Conservation (phyloP, 2,329 filamentous ascomycete species). For the Cladophialophora psammophila region DNA sequence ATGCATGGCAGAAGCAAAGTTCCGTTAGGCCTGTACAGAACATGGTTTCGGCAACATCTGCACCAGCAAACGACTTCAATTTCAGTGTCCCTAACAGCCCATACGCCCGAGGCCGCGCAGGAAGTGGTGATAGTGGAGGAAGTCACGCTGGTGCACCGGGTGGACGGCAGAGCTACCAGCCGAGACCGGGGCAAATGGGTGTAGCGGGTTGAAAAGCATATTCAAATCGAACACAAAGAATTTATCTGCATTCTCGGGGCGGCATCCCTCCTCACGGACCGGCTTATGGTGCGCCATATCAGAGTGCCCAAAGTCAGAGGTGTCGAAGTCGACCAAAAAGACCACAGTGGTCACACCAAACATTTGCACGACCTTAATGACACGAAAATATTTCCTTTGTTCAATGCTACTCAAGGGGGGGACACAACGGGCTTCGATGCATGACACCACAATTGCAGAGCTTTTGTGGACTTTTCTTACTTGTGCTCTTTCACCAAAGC, state of each 20-base stretch:
- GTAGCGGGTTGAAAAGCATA: conserved; percentile 32
- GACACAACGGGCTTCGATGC: background rate
- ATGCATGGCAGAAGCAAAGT: conserved; percentile 80
- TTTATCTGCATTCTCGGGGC: conserved; percentile 11
- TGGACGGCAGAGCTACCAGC: conserved; percentile 40
- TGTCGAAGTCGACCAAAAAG: background rate
- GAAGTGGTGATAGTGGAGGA: conserved; percentile 38
- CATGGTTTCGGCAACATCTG: conserved; percentile 23
- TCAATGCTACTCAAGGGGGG: background rate
- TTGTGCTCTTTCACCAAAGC: background rate
- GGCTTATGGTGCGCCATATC: background rate
- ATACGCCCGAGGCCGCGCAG: conserved; percentile 38
- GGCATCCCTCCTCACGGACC: background rate
- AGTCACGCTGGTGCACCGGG: conserved; percentile 32
- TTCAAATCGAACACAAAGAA: conserved; percentile 7
- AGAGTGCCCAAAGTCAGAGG: background rate
- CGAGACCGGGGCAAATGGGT: conserved; percentile 37
- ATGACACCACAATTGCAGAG: conserved; percentile 9
- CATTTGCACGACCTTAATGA: conserved; percentile 25
- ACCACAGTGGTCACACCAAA: background rate
- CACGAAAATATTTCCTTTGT: conserved; percentile 24
- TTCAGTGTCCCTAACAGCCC: conserved; percentile 39
- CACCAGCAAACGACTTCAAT: conserved; percentile 32
- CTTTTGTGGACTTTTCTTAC: conserved; percentile 3
- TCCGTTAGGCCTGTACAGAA: conserved; percentile 76